Conservation (phyloP, 306 rosid genomes). For the Sechiopsis laciniata region DNA sequence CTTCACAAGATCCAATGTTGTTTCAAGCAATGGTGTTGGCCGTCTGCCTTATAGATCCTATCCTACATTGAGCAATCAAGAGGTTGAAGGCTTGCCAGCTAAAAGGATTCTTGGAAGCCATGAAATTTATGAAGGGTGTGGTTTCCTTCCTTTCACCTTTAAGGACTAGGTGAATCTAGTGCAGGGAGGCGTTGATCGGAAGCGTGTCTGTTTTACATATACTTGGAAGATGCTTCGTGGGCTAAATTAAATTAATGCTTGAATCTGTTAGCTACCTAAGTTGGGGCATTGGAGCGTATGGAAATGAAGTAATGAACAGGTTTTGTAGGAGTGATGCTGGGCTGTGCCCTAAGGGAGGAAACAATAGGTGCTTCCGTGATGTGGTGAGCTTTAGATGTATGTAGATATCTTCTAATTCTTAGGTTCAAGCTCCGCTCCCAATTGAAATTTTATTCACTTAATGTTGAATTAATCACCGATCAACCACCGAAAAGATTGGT, state of each 20-base stretch:
- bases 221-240: background rate
- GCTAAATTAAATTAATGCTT: background rate
- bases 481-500: too few species aligned
- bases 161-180: background rate
- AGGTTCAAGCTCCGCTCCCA: too few species aligned
- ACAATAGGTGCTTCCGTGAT: background rate
- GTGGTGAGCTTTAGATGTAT: too few species aligned
- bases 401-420: too few species aligned
- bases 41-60: background rate
- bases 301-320: too few species aligned
- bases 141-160: background rate
- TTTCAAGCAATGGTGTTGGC: background rate
- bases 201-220: background rate
- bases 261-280: background rate
- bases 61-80: too few species aligned
- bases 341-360: too few species aligned
- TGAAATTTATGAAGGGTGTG: background rate
- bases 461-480: too few species aligned
- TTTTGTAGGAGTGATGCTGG: too few species aligned
- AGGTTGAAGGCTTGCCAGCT: too few species aligned
- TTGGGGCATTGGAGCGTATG: too few species aligned
- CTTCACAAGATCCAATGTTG: background rate
- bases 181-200: background rate
- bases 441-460: too few species aligned
- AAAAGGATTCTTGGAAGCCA: background rate